Base-by-base conservation (phyloP, 768 basidiomycete species). In the Dacryopinax primogenitus region DNA sequence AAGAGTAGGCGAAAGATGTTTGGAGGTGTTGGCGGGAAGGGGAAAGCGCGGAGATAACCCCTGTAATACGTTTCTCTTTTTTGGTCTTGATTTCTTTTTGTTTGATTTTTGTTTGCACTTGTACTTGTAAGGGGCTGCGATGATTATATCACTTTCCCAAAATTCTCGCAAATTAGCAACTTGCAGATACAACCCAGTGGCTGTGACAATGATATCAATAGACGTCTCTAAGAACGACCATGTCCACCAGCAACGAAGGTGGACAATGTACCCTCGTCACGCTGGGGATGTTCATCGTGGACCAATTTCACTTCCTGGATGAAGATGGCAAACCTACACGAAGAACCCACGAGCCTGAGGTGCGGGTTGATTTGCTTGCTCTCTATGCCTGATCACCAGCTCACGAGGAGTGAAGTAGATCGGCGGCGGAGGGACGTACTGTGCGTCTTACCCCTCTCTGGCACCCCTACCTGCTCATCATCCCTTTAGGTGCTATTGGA, bases 221-320 rank as follows among this genome's bases (percentile, higher is more conserved):
- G 36, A 18, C 18, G 36, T 9, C 36, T 37, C 11, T 44, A 7
- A 44, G 41, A 7, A 44, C 23, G 41, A 18, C 18, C 16, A 18
- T 44, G 41, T 23, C 4, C 41, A 44, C 41, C 41, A 44, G 4
- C 7, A 7, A 15, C 41, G 23, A 23, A 15, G 18, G 6, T 23
- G 51, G 21, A 30, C 51, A 30, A 58, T 58, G 51, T 30, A 62
- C 30, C 30, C 65, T 68, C 35, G 66, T 68, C 7, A 72, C 72
- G n/a, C 77, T 92, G 30, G 92, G 92, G 6, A 84, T 92, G 83
- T 94, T 94, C 77, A 93, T 96, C 70, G 82, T 94, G 70, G 92
- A 96, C 74, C 81, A 86, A 67, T 88, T 92, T 70, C 78, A 80
- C 1, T 87, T 84, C 70, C 70, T 76, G 61, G 83, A 86, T 66